phyloP scores from a whole-genome alignment of 78 protist genomes.

The Emiliania huxleyi region DNA sequence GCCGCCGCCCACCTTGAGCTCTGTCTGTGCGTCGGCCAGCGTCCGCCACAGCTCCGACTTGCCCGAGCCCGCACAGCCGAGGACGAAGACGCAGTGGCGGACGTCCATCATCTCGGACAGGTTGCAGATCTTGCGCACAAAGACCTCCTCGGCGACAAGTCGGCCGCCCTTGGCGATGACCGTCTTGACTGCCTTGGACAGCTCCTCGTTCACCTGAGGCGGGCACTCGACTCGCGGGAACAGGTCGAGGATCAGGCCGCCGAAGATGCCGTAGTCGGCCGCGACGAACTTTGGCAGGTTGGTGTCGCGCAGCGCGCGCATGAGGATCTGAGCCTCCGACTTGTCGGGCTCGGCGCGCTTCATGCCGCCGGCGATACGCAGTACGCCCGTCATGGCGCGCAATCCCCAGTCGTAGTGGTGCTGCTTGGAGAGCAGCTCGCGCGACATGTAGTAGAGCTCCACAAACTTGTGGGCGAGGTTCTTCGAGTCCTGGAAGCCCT shows the following conservation, averaged over 20 bases:
- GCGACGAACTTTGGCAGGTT: slow-evolving; percentile 82
- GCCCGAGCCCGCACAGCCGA: slow-evolving; percentile 79
- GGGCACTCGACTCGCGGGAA: slow-evolving; percentile 57
- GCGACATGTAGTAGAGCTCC: slow-evolving; percentile 70
- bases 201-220: neutral
- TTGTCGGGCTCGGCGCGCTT: slow-evolving; percentile 74
- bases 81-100: slow-evolving; percentile 72
- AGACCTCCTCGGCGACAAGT: slow-evolving; percentile 61
- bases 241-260: slow-evolving; percentile 71
- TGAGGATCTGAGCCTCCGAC: slow-evolving; percentile 71
- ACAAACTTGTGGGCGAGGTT: slow-evolving; percentile 76
- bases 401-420: slow-evolving; percentile 92
- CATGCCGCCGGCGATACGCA: slow-evolving; percentile 84
- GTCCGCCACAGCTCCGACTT: slow-evolving; percentile 64
- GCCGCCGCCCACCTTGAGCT: slow-evolving; percentile 33
- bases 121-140: slow-evolving; percentile 57
- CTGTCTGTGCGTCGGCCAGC: slow-evolving; percentile 47
- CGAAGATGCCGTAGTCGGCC: slow-evolving; percentile 74
- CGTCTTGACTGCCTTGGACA: neutral
- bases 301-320: slow-evolving; percentile 88
- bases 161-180: neutral
- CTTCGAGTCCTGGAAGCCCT: slow-evolving; percentile 57
- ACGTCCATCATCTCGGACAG: slow-evolving; percentile 61
- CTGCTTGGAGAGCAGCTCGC: slow-evolving; percentile 82
- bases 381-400: slow-evolving; percentile 88